A percentile compares a stretch with the other conserved stretches of the same genome.
Conservation (phyloP, 2,329 filamentous ascomycete species). For the Bipolaris zeicola region DNA sequence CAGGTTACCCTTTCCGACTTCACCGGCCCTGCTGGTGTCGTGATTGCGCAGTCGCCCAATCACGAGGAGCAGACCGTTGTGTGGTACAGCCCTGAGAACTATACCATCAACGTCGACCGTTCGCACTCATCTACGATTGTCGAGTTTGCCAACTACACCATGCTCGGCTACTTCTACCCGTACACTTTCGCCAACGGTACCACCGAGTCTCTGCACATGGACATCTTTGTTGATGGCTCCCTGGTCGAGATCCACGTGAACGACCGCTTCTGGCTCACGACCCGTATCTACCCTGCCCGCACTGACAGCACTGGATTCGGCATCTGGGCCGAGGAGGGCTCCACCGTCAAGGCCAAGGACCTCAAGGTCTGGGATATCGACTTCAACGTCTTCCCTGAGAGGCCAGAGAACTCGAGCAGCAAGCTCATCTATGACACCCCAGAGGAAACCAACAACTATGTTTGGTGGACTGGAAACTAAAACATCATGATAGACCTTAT, state of each 20-base stretch:
- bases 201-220: conserved; percentile 50
- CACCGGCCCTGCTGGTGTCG: conserved; percentile 51
- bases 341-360: conserved; percentile 43
- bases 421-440: conserved; percentile 51
- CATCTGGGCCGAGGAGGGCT: conserved; percentile 49
- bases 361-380: conserved; percentile 50
- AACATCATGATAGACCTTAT: neutral
- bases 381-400: conserved; percentile 49
- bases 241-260: conserved; percentile 56
- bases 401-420: conserved; percentile 51
- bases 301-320: conserved; percentile 52
- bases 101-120: conserved; percentile 55
- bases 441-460: conserved; percentile 53
- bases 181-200: conserved; percentile 48
- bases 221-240: conserved; percentile 56
- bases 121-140: conserved; percentile 50
- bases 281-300: conserved; percentile 54
- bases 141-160: conserved; percentile 52
- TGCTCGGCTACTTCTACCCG: conserved; percentile 55
- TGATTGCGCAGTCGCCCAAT: conserved; percentile 51
- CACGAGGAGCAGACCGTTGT: conserved; percentile 54
- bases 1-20: conserved; percentile 48
- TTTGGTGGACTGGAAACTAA: conserved; percentile 54
- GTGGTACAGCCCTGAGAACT: conserved; percentile 53
- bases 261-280: conserved; percentile 49